Base-by-base conservation (phyloP, 2,329 filamentous ascomycete species). In the Fusarium burgessii region DNA sequence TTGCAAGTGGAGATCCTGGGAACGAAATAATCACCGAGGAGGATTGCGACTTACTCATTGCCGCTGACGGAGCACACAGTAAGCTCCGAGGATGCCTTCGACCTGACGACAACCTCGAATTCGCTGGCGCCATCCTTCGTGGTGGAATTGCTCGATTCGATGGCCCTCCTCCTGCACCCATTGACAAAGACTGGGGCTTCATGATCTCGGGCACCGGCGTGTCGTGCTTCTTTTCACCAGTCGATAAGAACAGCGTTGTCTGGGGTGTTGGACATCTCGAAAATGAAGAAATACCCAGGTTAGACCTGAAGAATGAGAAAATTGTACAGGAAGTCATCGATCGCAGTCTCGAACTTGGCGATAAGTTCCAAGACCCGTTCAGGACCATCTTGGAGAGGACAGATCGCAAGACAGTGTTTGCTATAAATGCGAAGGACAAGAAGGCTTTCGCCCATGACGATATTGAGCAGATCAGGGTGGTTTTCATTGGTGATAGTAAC, bases 401-500 rank as follows among this genome's bases (percentile, higher is more conserved):
- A 0, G 82, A 84, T 59, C 77, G 74, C 3, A 71, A 73, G 27
- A 80, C 81, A 1, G 74, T 83, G 14, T 76, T 82, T 60, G 71
- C 79, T 18, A 78, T 84, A 54, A 84, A 83, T 41, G 82, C 81
- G 1, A 78, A 77, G 62, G 84, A 87, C 68, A 86, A 86, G 70
- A 58, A 72, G 43, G 81, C 84, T 0, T 85, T 87, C 62, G 11
- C 65, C 1, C 83, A 86, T 46, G 68, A 76, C 11, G 62, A 68
- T 10, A 47, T 77, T 6, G 25, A 58, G 3, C 49, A 74, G 7
- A 20, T 73, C 13, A 73, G 76, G 1, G 77, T 84, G 11, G 72
- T 87, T 13, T 87, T 84, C 54, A 82, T 87, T 25, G 85, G 85
- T 14, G 84, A 87, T 68, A 79, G 80, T 58, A 87, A 87, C 66